These are phyloP conservation scores for Pseudohalonectria lignicola DNA, from an alignment of 2,329 filamentous ascomycete species.

Conservation along the genomic window DNA sequence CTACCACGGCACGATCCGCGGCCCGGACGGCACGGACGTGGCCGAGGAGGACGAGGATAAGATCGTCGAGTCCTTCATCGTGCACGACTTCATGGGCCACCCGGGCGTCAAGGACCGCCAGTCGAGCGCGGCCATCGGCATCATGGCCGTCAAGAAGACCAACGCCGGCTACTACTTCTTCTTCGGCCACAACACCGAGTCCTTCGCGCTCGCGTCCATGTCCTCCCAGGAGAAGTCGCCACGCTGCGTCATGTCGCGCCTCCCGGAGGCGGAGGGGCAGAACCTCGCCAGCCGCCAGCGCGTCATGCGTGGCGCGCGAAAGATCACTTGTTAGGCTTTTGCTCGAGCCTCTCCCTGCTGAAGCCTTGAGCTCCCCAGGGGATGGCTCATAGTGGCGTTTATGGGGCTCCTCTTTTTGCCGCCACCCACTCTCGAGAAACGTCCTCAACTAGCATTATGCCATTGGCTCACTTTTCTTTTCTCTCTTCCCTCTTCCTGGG, in stretches of 20 bases:
- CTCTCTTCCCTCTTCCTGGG: too few species aligned
- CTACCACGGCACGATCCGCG: conserved; percentile 59
- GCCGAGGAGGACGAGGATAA: conserved; percentile 66
- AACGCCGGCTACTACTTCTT: conserved; percentile 69
- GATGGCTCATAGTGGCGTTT: too few species aligned
- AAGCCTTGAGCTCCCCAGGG: too few species aligned
- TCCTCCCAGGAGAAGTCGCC: conserved; percentile 65
- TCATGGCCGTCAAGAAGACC: conserved; percentile 82
- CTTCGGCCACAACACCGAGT: conserved; percentile 94
- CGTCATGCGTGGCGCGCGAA: conserved; percentile 44
- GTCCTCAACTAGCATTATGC: too few species aligned
- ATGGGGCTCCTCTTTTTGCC: too few species aligned
- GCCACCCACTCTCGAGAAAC: too few species aligned
- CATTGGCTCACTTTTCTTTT: too few species aligned
- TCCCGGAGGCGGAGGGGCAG: conserved; percentile 23
- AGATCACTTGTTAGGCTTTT: conserved; percentile 17
- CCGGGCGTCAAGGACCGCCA: conserved; percentile 72
- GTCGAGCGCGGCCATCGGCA: conserved; percentile 79
- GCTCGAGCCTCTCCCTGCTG: too few species aligned
- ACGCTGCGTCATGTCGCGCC: conserved; percentile 80
- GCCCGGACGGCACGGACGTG: conserved; percentile 46
- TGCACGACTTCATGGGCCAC: conserved; percentile 86
- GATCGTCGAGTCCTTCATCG: conserved; percentile 64
- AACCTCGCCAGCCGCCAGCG: conserved; percentile 24
- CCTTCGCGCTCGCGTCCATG: conserved; percentile 81